Percentiles rank a stretch among this genome's conserved stretches.
phyloP scores from a whole-genome alignment of 1,139 yeast species.

The Saccharomyces hybrid region DNA sequence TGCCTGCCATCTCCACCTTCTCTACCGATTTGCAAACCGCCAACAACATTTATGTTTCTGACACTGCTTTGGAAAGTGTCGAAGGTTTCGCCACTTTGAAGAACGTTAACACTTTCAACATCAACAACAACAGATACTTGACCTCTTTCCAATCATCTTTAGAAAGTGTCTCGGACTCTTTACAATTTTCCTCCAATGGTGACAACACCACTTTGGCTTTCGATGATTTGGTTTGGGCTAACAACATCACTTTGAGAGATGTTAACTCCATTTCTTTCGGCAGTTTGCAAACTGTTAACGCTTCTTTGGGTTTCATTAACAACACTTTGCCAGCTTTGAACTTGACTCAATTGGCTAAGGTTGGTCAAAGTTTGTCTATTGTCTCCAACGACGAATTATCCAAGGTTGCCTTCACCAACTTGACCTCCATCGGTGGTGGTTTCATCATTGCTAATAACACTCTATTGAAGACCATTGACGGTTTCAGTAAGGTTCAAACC shows the following conservation, averaged over 20 bases:
- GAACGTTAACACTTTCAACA: slow-evolving; percentile 64
- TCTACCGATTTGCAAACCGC: slow-evolving; percentile 75
- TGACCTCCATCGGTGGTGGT: slow-evolving; percentile 78
- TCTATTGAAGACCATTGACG: slow-evolving; percentile 52
- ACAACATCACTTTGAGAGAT: slow-evolving; percentile 76
- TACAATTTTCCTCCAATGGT: slow-evolving; percentile 82
- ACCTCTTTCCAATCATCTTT: slow-evolving; percentile 64
- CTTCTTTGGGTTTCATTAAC: slow-evolving; percentile 71
- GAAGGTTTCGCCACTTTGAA: slow-evolving; percentile 70
- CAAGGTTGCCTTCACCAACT: slow-evolving; percentile 59
- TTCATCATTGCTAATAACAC: slow-evolving; percentile 82
- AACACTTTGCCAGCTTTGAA: slow-evolving; percentile 52
- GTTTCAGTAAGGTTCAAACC: slow-evolving; percentile 63
- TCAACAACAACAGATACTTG: slow-evolving; percentile 81
- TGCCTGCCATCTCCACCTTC: slow-evolving; percentile 69
- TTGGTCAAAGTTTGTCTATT: slow-evolving; percentile 79
- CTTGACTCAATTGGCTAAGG: slow-evolving; percentile 46
- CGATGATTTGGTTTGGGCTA: slow-evolving; percentile 70
- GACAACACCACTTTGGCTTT: slow-evolving; percentile 61
- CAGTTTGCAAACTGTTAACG: slow-evolving; percentile 63
- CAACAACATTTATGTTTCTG: slow-evolving; percentile 65
- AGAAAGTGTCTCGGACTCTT: slow-evolving; percentile 61
- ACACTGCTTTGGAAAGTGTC: slow-evolving; percentile 74
- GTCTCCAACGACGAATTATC: slow-evolving; percentile 65
- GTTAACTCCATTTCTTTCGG: slow-evolving; percentile 65